Evolutionary conservation across 2,329 filamentous ascomycete species (phyloP), one percentile per base, ranked within the genome.

Genomic region (Cladosporium sp.): DNA sequence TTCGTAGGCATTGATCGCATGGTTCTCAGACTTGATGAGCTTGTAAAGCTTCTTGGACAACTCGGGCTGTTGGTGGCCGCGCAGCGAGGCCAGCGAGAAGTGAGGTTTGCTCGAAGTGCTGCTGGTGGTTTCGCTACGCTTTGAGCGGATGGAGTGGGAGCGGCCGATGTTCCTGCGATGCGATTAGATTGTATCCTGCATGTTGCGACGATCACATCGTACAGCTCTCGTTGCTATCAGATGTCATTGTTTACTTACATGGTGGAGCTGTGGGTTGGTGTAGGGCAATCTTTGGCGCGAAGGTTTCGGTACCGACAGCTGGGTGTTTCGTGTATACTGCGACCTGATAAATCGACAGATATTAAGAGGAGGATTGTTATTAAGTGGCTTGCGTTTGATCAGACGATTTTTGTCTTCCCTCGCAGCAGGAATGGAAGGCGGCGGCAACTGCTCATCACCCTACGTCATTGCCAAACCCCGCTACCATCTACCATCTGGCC

Each of bases 21-120:
- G 89, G 83, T 97, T 98, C 80, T 96, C 91, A 59, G 91, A 91
- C 82, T 99, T 99, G 84, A 98, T 97, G 67, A 99, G 86, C 72
- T 90, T 90, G 84, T 89, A 96, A 61, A 99, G 88, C 77, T 90
- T 91, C 79, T 91, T 92, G 73, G 91, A 93, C 31, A 97, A 86
- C 78, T 97, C 93, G 5, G 93, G 92, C 76, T 97, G 92, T 72
- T 90, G 86, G 58, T 89, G 87, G 65, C 92, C 92, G 61, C 94
- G 92, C 64, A 99, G 88, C 23, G 92, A 95, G 70, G 87, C 88
- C 82, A 98, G 90, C 66, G 89, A 91, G 82, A 98, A 97, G 74
- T 88, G 89, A 76, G 91, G 88, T 31, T 65, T 65, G 64, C 57
- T 65, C 16, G 62, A 58, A 73, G 86, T 88, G 65, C 81, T 72